Percentiles rank a stretch among this genome's conserved stretches.
phyloP scores from a whole-genome alignment of 2,329 filamentous ascomycete genomes.

The Dactylellina leptospora region DNA sequence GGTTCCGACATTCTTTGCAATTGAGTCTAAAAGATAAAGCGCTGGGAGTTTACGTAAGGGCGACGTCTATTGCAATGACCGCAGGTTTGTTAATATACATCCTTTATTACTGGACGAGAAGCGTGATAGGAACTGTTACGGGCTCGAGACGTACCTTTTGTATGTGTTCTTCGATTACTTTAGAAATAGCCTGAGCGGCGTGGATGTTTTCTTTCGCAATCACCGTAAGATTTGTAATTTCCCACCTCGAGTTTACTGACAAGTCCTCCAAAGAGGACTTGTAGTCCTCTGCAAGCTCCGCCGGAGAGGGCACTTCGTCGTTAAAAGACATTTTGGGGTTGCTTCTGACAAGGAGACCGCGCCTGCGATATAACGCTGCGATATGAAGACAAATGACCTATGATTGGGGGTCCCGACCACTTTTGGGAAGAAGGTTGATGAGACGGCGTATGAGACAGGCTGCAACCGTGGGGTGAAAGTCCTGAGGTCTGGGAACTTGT shows the following conservation, averaged over 20 bases:
- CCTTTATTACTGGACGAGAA: background rate
- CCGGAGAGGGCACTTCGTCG: slow-evolving; percentile 63
- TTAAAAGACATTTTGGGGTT: slow-evolving; percentile 41
- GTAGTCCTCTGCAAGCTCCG: slow-evolving; percentile 94
- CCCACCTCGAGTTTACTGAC: slow-evolving; percentile 86
- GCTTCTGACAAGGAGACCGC: no score
- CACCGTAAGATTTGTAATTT: slow-evolving; percentile 96
- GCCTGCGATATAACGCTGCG: no score
- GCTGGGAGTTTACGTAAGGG: slow-evolving; percentile 90
- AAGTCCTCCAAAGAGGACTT: slow-evolving; percentile 91
- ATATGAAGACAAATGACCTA: no score
- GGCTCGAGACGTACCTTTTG: slow-evolving; percentile 76
- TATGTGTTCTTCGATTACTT: slow-evolving; percentile 90
- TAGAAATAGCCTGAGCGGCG: slow-evolving; percentile 90
- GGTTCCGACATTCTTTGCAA: slow-evolving; percentile 97
- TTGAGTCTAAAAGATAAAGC: slow-evolving; percentile 97
- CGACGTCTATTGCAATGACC: slow-evolving; percentile 71
- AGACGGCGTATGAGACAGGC: background rate
- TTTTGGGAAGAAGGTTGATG: no score
- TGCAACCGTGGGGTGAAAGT: background rate
- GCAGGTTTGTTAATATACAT: slow-evolving; percentile 57
- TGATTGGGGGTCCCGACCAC: no score
- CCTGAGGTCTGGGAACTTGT: background rate
- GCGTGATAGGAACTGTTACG: background rate
- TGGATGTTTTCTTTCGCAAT: slow-evolving; percentile 98